These are phyloP conservation scores for Candida lessepsii DNA, from an alignment of 805 yeast genomes.

Conservation along the genomic window DNA sequence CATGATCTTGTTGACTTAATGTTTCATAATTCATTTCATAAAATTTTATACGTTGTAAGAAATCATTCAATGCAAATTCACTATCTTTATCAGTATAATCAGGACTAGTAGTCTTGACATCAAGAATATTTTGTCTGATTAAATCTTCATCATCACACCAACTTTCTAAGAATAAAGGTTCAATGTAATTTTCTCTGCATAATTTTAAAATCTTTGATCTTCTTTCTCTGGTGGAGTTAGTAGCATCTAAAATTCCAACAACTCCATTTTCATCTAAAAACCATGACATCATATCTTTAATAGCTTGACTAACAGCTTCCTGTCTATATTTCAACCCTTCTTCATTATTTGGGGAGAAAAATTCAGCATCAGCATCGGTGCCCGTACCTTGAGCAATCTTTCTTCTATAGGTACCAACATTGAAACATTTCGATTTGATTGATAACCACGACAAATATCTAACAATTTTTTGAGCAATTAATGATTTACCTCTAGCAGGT, in stretches of 20 bases:
- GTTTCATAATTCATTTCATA: conserved; percentile 80
- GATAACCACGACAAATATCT: conserved; percentile 92
- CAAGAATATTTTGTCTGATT: conserved; percentile 74
- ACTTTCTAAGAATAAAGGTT: conserved; percentile 90
- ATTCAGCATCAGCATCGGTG: conserved; percentile 62
- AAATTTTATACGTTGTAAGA: conserved; percentile 66
- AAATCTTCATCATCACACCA: conserved; percentile 83
- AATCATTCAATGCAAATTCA: conserved; percentile 70
- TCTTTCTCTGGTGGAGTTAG: conserved; percentile 77
- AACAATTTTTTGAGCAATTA: conserved; percentile 91
- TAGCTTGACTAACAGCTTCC: conserved; percentile 70
- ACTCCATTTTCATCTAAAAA: conserved; percentile 74
- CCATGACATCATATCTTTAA: conserved; percentile 84
- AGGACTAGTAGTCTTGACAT: conserved; percentile 84
- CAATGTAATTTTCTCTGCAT: conserved; percentile 64
- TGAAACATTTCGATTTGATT: conserved; percentile 80
- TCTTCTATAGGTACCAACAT: conserved; percentile 84
- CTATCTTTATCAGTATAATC: conserved; percentile 71
- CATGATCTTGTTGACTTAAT: conserved; percentile 50
- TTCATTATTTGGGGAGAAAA: conserved; percentile 66
- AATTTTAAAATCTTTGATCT: conserved; percentile 62
- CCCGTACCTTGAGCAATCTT: conserved; percentile 48
- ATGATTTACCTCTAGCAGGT: conserved; percentile 91
- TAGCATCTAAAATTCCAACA: conserved; percentile 93
- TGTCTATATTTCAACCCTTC: conserved; percentile 63